Percentiles rank a stretch among this genome's conserved stretches.
phyloP scores from a whole-genome alignment of 2,329 filamentous ascomycete genomes.

The Cladobotryum protrusum region DNA sequence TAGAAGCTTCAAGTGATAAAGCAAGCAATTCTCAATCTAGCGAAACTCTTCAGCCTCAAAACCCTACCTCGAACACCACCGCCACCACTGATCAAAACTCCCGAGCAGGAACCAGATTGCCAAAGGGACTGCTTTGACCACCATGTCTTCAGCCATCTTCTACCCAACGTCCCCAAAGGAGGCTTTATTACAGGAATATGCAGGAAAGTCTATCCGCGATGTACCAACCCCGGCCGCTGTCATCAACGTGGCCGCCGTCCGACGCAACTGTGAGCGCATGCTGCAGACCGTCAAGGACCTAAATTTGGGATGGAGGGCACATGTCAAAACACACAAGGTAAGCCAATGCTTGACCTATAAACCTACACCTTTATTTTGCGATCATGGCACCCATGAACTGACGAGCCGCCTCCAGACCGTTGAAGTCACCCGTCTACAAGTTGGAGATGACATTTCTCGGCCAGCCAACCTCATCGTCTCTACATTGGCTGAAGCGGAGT shows the following conservation, averaged over 20 bases:
- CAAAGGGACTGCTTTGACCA: neutral
- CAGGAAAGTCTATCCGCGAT: conserved; percentile 54
- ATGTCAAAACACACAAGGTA: conserved; percentile 82
- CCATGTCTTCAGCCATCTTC: conserved; percentile 18
- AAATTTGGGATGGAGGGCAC: conserved; percentile 62
- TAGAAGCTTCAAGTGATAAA: no score
- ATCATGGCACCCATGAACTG: neutral
- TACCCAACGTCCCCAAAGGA: conserved; percentile 20
- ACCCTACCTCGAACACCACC: no score
- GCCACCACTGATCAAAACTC: no score
- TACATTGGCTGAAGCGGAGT: conserved; percentile 68
- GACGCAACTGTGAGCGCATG: conserved; percentile 66
- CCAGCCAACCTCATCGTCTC: conserved; percentile 62
- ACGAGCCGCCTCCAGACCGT: conserved; percentile 44
- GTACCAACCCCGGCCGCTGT: conserved; percentile 62
- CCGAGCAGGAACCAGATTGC: neutral
- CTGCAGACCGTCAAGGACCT: conserved; percentile 54
- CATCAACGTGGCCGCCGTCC: conserved; percentile 60
- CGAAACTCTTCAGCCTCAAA: no score
- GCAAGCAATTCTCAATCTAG: no score
- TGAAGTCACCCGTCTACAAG: conserved; percentile 62
- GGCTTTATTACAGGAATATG: conserved; percentile 20
- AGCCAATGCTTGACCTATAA: neutral
- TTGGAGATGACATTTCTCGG: conserved; percentile 46
- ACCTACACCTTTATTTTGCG: no score